Evolutionary conservation across 2,329 filamentous ascomycete genomes (phyloP).

Genomic region (Talaromyces sp.): DNA sequence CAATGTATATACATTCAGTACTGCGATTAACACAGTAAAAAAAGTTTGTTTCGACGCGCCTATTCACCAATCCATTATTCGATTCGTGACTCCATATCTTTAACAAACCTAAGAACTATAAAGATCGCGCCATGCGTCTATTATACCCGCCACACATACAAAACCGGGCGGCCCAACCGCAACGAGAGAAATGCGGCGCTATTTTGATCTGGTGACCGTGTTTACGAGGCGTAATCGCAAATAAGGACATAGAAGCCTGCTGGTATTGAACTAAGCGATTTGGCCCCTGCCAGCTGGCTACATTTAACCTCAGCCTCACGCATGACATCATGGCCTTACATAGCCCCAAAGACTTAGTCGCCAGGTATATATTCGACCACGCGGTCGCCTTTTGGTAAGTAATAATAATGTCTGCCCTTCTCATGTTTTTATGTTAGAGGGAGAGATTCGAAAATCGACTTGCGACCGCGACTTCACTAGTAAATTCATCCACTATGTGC

Average conservation of each 20-base stretch:
- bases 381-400: not conserved
- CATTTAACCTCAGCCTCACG: not conserved
- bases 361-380: not conserved
- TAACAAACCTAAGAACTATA: not conserved
- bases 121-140: not conserved
- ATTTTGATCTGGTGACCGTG: not conserved
- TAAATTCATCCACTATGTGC: no score
- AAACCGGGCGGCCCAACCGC: not conserved
- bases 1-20: not conserved
- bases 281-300: not conserved
- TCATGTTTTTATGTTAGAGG: not conserved
- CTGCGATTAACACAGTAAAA: not conserved
- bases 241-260: not conserved
- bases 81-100: no score
- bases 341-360: not conserved
- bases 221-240: not conserved
- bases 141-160: not conserved
- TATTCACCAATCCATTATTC: not conserved
- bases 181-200: not conserved
- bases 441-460: not conserved
- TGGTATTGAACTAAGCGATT: not conserved
- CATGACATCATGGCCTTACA: not conserved
- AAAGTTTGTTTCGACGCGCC: no score
- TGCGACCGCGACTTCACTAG: not conserved
- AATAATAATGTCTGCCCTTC: not conserved